Conservation (phyloP, 306 rosid species). For the Pyrus pyrifolia region DNA sequence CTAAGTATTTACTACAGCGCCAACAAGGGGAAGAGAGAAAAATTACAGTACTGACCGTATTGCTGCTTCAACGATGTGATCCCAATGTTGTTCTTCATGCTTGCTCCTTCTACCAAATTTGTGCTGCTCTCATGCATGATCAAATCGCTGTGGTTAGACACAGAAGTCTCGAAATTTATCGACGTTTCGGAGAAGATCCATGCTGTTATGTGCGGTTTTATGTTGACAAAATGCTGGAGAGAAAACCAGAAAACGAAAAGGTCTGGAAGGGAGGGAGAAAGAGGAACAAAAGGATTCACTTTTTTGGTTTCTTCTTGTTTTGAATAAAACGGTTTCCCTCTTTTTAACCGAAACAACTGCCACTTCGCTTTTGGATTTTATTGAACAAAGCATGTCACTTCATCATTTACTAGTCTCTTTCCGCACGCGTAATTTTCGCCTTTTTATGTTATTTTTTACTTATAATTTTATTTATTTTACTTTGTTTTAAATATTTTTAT, state of each 20-base stretch:
- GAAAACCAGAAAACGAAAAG: neutral
- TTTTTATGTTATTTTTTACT: too few species aligned
- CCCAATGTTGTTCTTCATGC: neutral
- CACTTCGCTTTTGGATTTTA: neutral
- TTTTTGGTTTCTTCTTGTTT: neutral
- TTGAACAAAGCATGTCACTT: neutral
- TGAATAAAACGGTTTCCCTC: slow-evolving; percentile 10
- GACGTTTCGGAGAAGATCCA: neutral
- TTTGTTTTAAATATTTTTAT: too few species aligned
- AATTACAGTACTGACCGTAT: neutral
- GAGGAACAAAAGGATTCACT: neutral
- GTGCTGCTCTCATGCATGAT: slow-evolving; percentile 1
- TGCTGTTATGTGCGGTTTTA: neutral
- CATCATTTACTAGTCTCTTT: too few species aligned
- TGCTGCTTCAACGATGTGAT: slow-evolving; percentile 9
- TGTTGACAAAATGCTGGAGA: slow-evolving; percentile 4
- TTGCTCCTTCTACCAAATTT: neutral
- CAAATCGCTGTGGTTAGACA: neutral
- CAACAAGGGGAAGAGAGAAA: neutral
- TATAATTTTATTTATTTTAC: too few species aligned
- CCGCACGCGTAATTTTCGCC: too few species aligned
- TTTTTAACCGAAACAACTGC: slow-evolving; percentile 21
- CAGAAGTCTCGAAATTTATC: too few species aligned
- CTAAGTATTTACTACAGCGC: neutral
- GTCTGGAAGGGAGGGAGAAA: neutral